Evolutionary conservation across 371 early-diverging fungal genomes (phyloP).

Genomic region (Mortierella sp.): DNA sequence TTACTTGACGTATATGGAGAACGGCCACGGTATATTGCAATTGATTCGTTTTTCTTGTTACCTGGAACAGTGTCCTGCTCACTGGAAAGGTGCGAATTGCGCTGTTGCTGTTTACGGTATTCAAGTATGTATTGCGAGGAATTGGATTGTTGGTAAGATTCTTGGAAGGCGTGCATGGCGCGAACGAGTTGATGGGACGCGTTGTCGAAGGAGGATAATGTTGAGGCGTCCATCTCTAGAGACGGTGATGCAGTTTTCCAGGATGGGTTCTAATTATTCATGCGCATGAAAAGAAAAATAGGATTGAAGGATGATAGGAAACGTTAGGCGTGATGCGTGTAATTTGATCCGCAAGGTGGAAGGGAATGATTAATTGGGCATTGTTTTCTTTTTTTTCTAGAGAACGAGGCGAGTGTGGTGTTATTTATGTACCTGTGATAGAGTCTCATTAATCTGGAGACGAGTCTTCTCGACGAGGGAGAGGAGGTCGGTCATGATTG

Average conservation of each 20-base stretch:
- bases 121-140: background rate
- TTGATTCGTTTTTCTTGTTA: background rate
- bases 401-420: background rate
- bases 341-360: background rate
- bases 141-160: background rate
- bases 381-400: background rate
- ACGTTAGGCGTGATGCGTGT: no score
- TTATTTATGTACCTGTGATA: background rate
- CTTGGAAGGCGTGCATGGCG: constrained; percentile 4
- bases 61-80: constrained; percentile 20
- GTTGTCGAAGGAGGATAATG: background rate
- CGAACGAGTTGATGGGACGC: background rate
- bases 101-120: background rate
- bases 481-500: background rate
- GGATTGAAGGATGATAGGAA: background rate
- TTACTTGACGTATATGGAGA: background rate
- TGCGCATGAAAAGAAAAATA: background rate
- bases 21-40: background rate
- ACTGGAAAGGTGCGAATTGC: background rate
- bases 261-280: background rate
- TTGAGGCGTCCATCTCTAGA: background rate
- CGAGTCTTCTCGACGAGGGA: background rate
- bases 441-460: background rate
- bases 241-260: background rate
- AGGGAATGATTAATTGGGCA: background rate